Evolutionary conservation across 2,329 filamentous ascomycete genomes (phyloP), one percentile per base, ranked within the genome.

Genomic region (Colletotrichum orbiculare): DNA sequence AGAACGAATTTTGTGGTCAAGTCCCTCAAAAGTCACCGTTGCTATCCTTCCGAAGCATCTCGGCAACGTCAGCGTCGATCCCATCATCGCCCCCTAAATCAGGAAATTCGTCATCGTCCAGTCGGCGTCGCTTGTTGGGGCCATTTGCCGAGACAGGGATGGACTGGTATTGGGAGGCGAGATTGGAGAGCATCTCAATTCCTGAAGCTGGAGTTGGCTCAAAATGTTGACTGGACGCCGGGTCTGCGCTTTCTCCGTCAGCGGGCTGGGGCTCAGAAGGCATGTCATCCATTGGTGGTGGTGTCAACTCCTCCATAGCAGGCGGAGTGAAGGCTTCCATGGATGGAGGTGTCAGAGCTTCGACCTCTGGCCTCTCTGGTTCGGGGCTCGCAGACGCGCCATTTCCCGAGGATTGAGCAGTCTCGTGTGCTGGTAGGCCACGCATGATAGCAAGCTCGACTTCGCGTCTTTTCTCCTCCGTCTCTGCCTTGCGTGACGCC

Each of bases 371-470:
- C 39, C 93, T 89, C 66, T 89, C 88, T 34, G 83, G 76, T 12
- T 77, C 76, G 4, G 81, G 81, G 67, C 78, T 84, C 42, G 77
- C 78, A n/a, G 76, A 77, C 41, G 82, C 73, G 53, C 82, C 77
- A 8, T 81, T 80, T 3, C 82, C 81, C 4, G 82, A 79, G 9
- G 87, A 81, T 8, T 78, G 77, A 50, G 81, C 78, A 17, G 81
- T 79, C 62, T 86, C 83, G 57, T 81, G 82, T 8, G 89, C 85
- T 1, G 87, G 85, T 12, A 97, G 85, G 8, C 92, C 93, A 55
- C 91, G 88, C 86, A 99, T 93, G 70, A 99, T 98, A 53, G 88
- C 90, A 69, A 95, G 88, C 77, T 99, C 96, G 8, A 99, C 94
- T 52, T 96, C 91, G 56, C 90, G 89, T 77, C 96, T 97, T 79